A percentile compares a stretch with the other conserved stretches of the same genome.
Conservation (phyloP, 1,139 yeast species). For the Saccharomyces hybrid region DNA sequence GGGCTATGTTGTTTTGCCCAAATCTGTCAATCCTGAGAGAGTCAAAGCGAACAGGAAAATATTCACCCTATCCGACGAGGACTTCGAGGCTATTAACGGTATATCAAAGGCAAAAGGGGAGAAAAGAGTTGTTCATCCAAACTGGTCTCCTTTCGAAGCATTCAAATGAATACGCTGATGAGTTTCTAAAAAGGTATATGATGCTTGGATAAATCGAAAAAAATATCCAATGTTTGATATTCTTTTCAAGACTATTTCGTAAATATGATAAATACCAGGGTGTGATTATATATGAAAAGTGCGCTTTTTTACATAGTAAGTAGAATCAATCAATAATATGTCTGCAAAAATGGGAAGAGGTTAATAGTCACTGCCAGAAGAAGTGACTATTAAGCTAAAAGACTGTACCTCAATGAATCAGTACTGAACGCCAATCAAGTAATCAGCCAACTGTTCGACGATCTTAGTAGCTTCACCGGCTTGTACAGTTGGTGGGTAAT, state of each 20-base stretch:
- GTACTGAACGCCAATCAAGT: constrained; percentile 79
- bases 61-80: constrained; percentile 46
- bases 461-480: constrained; percentile 94
- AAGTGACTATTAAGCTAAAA: background rate
- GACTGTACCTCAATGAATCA: constrained; percentile 29
- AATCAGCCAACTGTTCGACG: constrained; percentile 93
- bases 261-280: background rate
- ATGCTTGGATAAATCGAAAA: background rate
- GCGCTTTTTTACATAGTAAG: background rate
- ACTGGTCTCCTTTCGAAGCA: constrained; percentile 34
- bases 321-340: background rate
- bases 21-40: constrained; percentile 55
- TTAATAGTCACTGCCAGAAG: background rate
- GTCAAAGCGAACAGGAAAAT: constrained; percentile 48
- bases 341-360: background rate
- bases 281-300: background rate
- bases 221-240: constrained; percentile 6
- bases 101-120: constrained; percentile 43
- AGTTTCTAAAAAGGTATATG: too few relatives aligned
- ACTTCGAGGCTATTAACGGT: constrained; percentile 42
- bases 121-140: constrained; percentile 42
- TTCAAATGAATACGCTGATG: constrained; percentile 21
- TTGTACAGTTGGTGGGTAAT: constrained; percentile 82
- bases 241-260: background rate
- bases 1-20: constrained; percentile 64